Conservation (phyloP, 2,329 filamentous ascomycete genomes). For the Penicillium rolfsii region DNA sequence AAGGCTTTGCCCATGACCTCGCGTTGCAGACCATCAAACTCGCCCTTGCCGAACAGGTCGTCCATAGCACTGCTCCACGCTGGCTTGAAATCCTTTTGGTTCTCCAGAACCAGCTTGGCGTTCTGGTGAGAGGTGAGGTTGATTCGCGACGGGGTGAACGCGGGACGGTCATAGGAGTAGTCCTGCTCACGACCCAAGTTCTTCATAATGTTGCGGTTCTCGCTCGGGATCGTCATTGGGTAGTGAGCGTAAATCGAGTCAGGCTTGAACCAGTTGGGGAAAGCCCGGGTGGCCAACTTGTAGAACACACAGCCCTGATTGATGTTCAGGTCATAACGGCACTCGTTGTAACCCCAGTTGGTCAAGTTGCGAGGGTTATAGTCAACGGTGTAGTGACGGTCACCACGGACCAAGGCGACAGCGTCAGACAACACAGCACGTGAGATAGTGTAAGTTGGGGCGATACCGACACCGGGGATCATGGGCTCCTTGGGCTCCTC, state of each 20-base stretch:
- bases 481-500: conserved; percentile 76
- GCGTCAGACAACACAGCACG: conserved; percentile 77
- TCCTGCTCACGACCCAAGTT: conserved; percentile 67
- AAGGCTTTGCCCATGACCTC: conserved; percentile 61
- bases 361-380: conserved; percentile 74
- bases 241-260: conserved; percentile 84
- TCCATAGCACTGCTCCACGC: conserved; percentile 67
- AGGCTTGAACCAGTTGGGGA: conserved; percentile 76
- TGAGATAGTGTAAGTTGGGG: conserved; percentile 75
- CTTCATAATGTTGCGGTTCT: conserved; percentile 72
- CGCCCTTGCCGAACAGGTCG: conserved; percentile 64
- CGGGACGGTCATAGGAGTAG: conserved; percentile 71
- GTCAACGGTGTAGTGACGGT: conserved; percentile 78
- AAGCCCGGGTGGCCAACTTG: conserved; percentile 78
- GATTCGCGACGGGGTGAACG: conserved; percentile 54
- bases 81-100: conserved; percentile 64
- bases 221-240: conserved; percentile 69
- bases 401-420: conserved; percentile 75
- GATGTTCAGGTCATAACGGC: conserved; percentile 70
- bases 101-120: conserved; percentile 64
- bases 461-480: conserved; percentile 73
- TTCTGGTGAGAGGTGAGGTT: conserved; percentile 64
- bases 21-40: conserved; percentile 56
- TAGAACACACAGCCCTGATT: conserved; percentile 85
- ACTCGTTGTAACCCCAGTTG: conserved; percentile 81